Percentiles rank a stretch among this genome's conserved stretches.
phyloP scores from a whole-genome alignment of 2,329 filamentous ascomycete genomes.

The Colletotrichum magnum region DNA sequence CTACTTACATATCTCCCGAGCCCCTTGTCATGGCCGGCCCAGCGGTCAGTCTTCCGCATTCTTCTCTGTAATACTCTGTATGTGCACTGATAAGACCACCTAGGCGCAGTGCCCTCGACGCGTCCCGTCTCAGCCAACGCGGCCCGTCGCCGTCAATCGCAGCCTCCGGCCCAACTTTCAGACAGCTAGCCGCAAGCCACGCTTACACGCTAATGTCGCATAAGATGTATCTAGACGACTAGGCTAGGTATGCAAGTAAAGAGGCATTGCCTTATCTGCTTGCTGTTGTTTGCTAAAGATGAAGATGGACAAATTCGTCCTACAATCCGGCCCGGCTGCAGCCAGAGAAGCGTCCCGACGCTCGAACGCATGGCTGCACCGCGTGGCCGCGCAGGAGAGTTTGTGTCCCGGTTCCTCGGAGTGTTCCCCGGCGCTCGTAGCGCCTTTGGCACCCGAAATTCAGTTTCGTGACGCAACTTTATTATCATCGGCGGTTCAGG shows the following conservation, averaged over 20 bases:
- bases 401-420: neutral
- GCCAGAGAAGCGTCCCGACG: too few species aligned
- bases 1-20: slow-evolving; percentile 2
- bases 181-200: slow-evolving; percentile 22
- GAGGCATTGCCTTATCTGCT: too few species aligned
- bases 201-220: neutral
- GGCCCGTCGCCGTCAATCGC: slow-evolving; percentile 14
- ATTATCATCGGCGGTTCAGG: slow-evolving; percentile 4
- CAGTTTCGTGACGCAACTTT: slow-evolving; percentile 22
- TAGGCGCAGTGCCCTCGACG: slow-evolving; percentile 12
- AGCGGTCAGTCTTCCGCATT: slow-evolving; percentile 10
- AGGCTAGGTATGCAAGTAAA: too few species aligned
- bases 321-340: too few species aligned
- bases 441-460: neutral
- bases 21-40: slow-evolving; percentile 6
- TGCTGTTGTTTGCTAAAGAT: too few species aligned
- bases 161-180: slow-evolving; percentile 7
- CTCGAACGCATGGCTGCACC: too few species aligned
- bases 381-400: too few species aligned
- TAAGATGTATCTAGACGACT: too few species aligned
- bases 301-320: too few species aligned
- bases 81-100: slow-evolving; percentile 16
- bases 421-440: slow-evolving; percentile 8
- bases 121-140: slow-evolving; percentile 32
- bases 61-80: neutral